Conservation (phyloP, 257 asterid genomes). For the Solanum boliviense region DNA sequence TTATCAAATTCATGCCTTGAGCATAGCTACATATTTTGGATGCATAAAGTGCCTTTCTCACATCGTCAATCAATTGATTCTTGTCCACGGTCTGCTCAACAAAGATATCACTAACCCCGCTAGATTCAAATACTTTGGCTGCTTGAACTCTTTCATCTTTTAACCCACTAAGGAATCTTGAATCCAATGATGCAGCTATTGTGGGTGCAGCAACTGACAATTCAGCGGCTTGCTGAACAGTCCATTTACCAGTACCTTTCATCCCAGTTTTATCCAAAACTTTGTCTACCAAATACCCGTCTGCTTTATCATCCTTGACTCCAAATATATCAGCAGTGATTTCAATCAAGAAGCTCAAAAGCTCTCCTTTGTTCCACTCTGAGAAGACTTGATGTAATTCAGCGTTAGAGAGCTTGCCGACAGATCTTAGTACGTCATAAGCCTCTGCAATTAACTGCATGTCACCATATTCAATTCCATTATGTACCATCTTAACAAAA, state of each 20-base stretch:
- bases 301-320: slow-evolving; percentile 79
- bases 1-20: slow-evolving; percentile 89
- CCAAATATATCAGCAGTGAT: slow-evolving; percentile 91
- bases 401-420: slow-evolving; percentile 78
- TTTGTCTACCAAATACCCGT: slow-evolving; percentile 78
- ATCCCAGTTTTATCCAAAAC: slow-evolving; percentile 94
- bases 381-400: slow-evolving; percentile 60
- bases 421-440: slow-evolving; percentile 80
- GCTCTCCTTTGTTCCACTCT: slow-evolving; percentile 93
- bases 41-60: slow-evolving; percentile 76
- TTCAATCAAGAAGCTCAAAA: slow-evolving; percentile 83
- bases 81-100: slow-evolving; percentile 56
- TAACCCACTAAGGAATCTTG: slow-evolving; percentile 89
- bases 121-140: slow-evolving; percentile 69
- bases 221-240: slow-evolving; percentile 97
- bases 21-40: slow-evolving; percentile 92
- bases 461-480: slow-evolving; percentile 94
- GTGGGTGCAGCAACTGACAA: slow-evolving; percentile 92
- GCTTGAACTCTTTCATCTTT: slow-evolving; percentile 83
- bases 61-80: slow-evolving; percentile 59
- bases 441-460: slow-evolving; percentile 96
- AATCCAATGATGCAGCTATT: slow-evolving; percentile 83
- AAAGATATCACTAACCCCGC: slow-evolving; percentile 49
- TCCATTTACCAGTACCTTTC: slow-evolving; percentile 99
- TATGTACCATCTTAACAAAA: slow-evolving; percentile 91